Percentiles rank a stretch among this genome's conserved stretches.
Conservation (phyloP, 2,329 filamentous ascomycete species). For the Colletotrichum sp. region DNA sequence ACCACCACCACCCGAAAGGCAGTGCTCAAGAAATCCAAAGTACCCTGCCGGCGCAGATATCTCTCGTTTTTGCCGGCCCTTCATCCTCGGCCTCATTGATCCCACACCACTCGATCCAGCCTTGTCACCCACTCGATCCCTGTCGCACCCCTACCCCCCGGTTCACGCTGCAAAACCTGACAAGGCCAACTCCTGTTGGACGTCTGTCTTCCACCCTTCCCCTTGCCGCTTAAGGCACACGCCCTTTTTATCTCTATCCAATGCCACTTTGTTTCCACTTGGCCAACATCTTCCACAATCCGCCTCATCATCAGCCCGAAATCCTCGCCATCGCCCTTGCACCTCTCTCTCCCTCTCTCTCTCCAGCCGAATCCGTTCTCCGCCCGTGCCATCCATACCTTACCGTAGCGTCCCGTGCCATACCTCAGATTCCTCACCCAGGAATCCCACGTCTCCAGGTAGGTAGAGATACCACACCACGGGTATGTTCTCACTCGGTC, state of each 20-base stretch:
- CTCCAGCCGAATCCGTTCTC: background rate
- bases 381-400: background rate
- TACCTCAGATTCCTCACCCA: background rate
- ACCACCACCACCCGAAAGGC: background rate
- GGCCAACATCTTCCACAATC: background rate
- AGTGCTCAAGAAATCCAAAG: background rate
- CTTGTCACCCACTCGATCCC: background rate
- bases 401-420: background rate
- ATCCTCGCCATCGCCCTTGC: background rate
- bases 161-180: background rate
- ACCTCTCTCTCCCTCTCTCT: background rate
- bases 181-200: background rate
- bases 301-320: background rate
- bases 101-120: background rate
- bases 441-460: background rate
- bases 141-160: background rate
- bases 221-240: background rate
- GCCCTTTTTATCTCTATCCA: background rate
- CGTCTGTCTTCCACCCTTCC: background rate
- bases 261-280: background rate
- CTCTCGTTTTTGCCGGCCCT: background rate
- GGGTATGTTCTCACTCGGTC: background rate
- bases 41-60: background rate
- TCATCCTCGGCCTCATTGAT: background rate
- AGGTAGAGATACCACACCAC: background rate